A percentile compares a stretch with the other conserved stretches of the same genome.
Evolutionary conservation across 768 basidiomycete species (phyloP).

Genomic region (Candolleomyces aberdarensis): DNA sequence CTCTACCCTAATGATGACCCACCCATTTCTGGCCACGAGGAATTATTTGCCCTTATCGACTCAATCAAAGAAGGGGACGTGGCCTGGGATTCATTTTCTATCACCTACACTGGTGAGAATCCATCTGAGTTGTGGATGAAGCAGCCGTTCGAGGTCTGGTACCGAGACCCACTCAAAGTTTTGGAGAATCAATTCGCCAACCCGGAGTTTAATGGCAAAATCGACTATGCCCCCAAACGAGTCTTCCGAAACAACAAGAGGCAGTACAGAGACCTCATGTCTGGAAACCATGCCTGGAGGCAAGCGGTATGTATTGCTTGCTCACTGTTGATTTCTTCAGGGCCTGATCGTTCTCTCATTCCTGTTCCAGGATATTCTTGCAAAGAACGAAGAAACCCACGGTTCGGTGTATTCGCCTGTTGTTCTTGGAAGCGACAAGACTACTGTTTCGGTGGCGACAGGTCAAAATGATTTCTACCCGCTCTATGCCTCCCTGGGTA

Average conservation of each 20-base stretch:
- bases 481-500: slow-evolving; percentile 29
- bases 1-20: no score
- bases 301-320: slow-evolving; percentile 30
- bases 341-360: no score
- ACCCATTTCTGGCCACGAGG: no score
- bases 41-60: no score
- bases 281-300: slow-evolving; percentile 37
- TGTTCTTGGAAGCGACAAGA: slow-evolving; percentile 38
- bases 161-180: slow-evolving; percentile 24
- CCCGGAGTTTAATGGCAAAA: slow-evolving; percentile 28
- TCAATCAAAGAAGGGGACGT: no score
- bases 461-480: slow-evolving; percentile 36
- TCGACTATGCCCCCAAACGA: slow-evolving; percentile 29
- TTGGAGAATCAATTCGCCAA: slow-evolving; percentile 28
- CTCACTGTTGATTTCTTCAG: no score
- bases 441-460: slow-evolving; percentile 33
- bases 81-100: no score
- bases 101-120: no score
- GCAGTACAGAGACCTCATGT: slow-evolving; percentile 34
- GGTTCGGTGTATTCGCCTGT: slow-evolving; percentile 29
- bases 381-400: slow-evolving; percentile 16
- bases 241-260: slow-evolving; percentile 19
- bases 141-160: slow-evolving; percentile 28
- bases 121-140: slow-evolving; percentile 24
- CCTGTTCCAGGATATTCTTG: neutral